Conservation (phyloP, 2,329 filamentous ascomycete genomes). For the Stromatinia cepivora region DNA sequence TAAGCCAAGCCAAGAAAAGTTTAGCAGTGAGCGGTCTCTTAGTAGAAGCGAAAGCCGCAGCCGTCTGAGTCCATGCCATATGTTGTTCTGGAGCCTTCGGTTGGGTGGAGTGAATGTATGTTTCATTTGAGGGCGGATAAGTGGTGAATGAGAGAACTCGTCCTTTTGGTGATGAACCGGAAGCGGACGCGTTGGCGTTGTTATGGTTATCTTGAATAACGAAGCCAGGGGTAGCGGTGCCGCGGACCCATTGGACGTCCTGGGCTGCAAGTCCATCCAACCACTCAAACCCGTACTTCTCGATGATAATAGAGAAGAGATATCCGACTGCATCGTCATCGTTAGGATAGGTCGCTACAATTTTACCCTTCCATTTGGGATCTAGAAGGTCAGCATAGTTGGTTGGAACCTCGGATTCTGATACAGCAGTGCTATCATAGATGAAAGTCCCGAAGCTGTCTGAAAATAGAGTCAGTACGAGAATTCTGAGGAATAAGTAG, state of each 20-base stretch:
- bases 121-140: background rate
- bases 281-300: constrained; percentile 6
- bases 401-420: constrained; percentile 22
- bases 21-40: background rate
- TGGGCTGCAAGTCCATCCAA: background rate
- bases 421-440: background rate
- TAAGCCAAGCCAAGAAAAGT: constrained; percentile 8
- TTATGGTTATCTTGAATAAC: constrained; percentile 2
- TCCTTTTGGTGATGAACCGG: background rate
- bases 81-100: constrained; percentile 1
- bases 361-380: constrained; percentile 10
- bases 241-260: constrained; percentile 14
- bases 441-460: background rate
- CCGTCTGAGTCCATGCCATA: constrained; percentile 6
- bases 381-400: constrained; percentile 6
- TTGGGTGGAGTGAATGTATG: too few relatives aligned
- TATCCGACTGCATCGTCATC: background rate
- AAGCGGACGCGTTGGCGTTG: background rate
- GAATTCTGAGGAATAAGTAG: background rate
- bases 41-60: background rate
- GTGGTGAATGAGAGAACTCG: constrained; percentile 7
- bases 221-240: background rate
- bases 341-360: constrained; percentile 11
- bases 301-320: constrained; percentile 11
- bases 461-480: background rate